Evolutionary conservation across 1,139 yeast genomes (phyloP).

Genomic region (Scheffersomyces cryptocercus): DNA sequence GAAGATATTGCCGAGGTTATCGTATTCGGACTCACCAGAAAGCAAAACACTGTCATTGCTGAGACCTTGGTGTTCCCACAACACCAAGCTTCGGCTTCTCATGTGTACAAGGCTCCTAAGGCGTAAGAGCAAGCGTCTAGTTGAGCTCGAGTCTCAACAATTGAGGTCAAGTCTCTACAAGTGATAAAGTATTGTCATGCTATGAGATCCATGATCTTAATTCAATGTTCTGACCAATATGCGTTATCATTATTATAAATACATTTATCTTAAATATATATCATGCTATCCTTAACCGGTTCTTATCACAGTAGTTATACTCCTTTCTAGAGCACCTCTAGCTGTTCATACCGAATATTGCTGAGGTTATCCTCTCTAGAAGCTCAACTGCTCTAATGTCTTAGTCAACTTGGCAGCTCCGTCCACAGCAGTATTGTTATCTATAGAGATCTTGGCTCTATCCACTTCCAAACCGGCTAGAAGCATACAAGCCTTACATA

Average conservation of each 20-base stretch:
- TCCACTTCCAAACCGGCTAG: conserved; percentile 81
- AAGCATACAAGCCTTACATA: conserved; percentile 92
- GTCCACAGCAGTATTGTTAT: conserved; percentile 47
- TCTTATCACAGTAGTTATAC: too few species aligned
- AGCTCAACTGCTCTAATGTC: conserved; percentile 64
- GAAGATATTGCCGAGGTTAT: conserved; percentile 83
- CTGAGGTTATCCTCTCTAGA: conserved; percentile 29
- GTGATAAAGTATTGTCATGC: too few species aligned
- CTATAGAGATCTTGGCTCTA: conserved; percentile 62
- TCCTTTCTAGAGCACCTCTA: too few species aligned
- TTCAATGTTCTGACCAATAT: too few species aligned
- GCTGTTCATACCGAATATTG: background rate
- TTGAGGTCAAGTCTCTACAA: too few species aligned
- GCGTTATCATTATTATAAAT: too few species aligned
- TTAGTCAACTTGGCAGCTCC: conserved; percentile 74
- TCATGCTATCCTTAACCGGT: too few species aligned
- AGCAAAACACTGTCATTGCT: conserved; percentile 74
- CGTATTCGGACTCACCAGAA: conserved; percentile 70
- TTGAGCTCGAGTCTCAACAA: too few species aligned
- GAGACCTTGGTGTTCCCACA: conserved; percentile 75
- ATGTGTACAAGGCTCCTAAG: conserved; percentile 31
- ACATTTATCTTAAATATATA: too few species aligned
- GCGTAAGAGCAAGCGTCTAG: background rate
- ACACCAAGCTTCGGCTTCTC: conserved; percentile 76
- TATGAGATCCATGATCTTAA: too few species aligned